Base-by-base conservation (phyloP, 139 green algal genomes). In the Gonium pectorale region DNA sequence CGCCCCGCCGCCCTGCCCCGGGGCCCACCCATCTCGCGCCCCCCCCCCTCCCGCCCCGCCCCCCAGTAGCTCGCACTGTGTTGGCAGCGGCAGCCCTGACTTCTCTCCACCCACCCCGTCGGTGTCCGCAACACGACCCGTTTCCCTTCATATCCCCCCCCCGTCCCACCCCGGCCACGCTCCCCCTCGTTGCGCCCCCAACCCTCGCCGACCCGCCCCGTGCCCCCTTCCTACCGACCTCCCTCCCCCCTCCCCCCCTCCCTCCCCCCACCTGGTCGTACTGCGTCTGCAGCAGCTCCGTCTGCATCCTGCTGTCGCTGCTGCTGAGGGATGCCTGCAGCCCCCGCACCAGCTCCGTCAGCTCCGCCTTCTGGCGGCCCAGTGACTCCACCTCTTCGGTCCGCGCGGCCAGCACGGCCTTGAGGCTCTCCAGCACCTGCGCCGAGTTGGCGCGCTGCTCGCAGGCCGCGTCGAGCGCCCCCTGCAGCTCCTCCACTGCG, bases 271-370 rank as follows among this genome's bases (percentile, higher is more conserved):
- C 87, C 87, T 91, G 83, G 38, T 91, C 87, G 8, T 85, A 79
- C 79, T 91, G 87, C 22, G 83, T 87, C 33, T 81, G 83, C 64
- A 89, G 73, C 56, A 91, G 79, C 54, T 87, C 83, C 72, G 87
- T 51, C 64, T 86, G 83, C 71, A 40, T 67, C 46, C 69, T 71
- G 54, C 44, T 88, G 71, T 91, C 87, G 62, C 73, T 74, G 54
- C 80, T 78, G 24, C 70, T 66, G 13, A 87, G 40, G 0, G 78
- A 80, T 3, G 67, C 33, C 63, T 91, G 69, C 52, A 91, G 73
- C 71, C 79, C n/a, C 44, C 40, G 22, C 4, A 87, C 73, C 41
- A 73, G 70, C 38, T 81, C 54, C 37, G 68, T 29, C 35, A 89
- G 79, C 49, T 85, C 63, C 3, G 78, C 71, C 79, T 75, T 85